Evolutionary conservation across 2,329 filamentous ascomycete genomes (phyloP).

Genomic region (Drechslerella stenobrocha): DNA sequence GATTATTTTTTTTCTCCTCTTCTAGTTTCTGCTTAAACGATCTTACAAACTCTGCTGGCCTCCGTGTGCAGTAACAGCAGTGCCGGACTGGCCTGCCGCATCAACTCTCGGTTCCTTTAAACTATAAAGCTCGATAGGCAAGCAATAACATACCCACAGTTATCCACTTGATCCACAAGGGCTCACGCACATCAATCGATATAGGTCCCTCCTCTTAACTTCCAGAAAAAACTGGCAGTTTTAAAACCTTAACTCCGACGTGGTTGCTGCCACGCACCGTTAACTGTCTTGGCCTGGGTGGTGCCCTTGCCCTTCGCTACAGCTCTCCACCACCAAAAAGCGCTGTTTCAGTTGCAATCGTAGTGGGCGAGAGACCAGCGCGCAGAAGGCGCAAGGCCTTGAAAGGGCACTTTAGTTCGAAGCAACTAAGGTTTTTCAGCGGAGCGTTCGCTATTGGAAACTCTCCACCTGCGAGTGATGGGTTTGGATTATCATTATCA

Average conservation of each 20-base stretch:
- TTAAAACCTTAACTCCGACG: slow-evolving; percentile 5
- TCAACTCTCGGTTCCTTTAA: slow-evolving; percentile 14
- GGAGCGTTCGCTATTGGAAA: slow-evolving; percentile 10
- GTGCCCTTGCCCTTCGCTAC: slow-evolving; percentile 2
- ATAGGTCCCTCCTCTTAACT: not conserved
- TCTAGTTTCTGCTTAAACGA: too few relatives aligned
- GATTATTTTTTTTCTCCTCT: slow-evolving; percentile 40
- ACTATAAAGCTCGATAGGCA: slow-evolving; percentile 7
- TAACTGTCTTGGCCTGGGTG: slow-evolving; percentile 26
- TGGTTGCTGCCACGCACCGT: slow-evolving; percentile 7
- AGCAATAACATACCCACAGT: slow-evolving; percentile 4
- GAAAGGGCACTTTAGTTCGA: not conserved
- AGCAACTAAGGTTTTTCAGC: slow-evolving; percentile 16
- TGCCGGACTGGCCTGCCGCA: slow-evolving; percentile 47
- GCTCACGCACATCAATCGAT: slow-evolving; percentile 6
- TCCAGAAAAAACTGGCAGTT: slow-evolving; percentile 2
- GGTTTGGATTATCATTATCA: not conserved
- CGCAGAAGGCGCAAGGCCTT: too few relatives aligned
- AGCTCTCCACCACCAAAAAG: slow-evolving; percentile 28
- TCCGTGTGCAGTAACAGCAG: too few relatives aligned
- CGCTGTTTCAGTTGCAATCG: slow-evolving; percentile 36
- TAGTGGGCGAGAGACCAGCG: not conserved
- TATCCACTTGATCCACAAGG: not conserved
- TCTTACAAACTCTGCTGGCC: too few relatives aligned
- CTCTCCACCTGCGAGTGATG: slow-evolving; percentile 9